phyloP scores from a whole-genome alignment of 352 stramenopile species.

The Globisporangium parvum region DNA sequence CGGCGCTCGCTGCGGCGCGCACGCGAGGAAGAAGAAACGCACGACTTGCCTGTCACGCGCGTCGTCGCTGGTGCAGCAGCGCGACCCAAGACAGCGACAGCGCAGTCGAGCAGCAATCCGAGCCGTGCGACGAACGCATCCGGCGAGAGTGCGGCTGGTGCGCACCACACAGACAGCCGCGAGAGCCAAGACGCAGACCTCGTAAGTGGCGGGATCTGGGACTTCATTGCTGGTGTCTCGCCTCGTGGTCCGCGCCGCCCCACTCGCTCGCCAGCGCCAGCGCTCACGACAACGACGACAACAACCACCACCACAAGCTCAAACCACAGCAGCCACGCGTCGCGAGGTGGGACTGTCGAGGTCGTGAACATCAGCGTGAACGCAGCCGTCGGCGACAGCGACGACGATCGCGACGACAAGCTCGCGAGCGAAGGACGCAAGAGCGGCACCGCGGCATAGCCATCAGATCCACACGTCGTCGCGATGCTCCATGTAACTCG shows the following conservation, averaged over 20 bases:
- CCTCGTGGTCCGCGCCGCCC: background rate
- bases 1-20: conserved; percentile 1
- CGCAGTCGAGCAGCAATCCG: background rate
- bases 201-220: conserved; percentile 2
- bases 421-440: background rate
- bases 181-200: background rate
- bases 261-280: background rate
- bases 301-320: background rate
- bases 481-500: too few species aligned
- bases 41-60: background rate
- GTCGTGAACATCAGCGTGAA: conserved; percentile 9
- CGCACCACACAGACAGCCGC: background rate
- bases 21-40: background rate
- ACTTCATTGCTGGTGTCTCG: conserved; percentile 1
- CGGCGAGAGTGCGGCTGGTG: background rate
- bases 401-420: conserved; percentile 4
- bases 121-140: background rate
- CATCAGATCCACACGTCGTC: too few species aligned
- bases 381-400: too few species aligned
- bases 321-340: background rate
- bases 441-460: conserved; percentile 5
- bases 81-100: background rate
- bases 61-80: background rate
- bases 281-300: background rate
- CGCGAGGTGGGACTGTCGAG: background rate